Base-by-base conservation (phyloP, 2,329 filamentous ascomycete species). In the Plectosphaerella sp. region DNA sequence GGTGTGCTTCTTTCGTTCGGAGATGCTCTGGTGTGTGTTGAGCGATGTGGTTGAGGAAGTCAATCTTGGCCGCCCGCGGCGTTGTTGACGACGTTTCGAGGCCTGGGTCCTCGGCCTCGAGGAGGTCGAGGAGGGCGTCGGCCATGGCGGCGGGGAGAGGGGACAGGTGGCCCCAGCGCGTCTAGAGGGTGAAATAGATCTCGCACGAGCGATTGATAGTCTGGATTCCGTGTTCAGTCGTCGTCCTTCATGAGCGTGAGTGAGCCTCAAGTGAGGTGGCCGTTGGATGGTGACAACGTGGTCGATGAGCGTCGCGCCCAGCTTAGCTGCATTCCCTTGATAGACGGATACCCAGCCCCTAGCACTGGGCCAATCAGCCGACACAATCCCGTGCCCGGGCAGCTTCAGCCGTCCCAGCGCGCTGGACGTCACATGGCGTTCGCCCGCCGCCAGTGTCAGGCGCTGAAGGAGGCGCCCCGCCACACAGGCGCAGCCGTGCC, bases 31-130 rank as follows among this genome's bases (percentile, higher is more conserved):
- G 78, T 12, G 89, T 84, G 50, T 95, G 85, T 3, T 89, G 88
- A 6, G 89, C 85, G 45, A 97, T 77, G 55, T 86, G 83, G 54
- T 83, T 79, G 46, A 97, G 83, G 68, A 97, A 99, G 49, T 80
- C 76, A 49, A 83, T 74, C 46, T 53, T 57, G 33, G 41, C 47
- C 41, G 47, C 35, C 28, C 51, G 47, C 11, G 45, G 18, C 37
- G 39, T 49, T 41, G 46, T 15, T 12, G 37, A 20, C 43, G 45
- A 10, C 11, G 24, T n/a, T 7, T 50, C 24, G 43, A 24, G 54
- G 62, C 50, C 60, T 71, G 64, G 33, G 67, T 46, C 56, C 58
- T 45, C 58, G 45, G 49, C 58, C 53, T 45, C 49, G 60, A 59
- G 77, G 42, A 94, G 76, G 53, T 94, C 89, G 62, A 89, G 86